Evolutionary conservation across 306 rosid genomes (phyloP).

Genomic region (Lagenaria siceraria): DNA sequence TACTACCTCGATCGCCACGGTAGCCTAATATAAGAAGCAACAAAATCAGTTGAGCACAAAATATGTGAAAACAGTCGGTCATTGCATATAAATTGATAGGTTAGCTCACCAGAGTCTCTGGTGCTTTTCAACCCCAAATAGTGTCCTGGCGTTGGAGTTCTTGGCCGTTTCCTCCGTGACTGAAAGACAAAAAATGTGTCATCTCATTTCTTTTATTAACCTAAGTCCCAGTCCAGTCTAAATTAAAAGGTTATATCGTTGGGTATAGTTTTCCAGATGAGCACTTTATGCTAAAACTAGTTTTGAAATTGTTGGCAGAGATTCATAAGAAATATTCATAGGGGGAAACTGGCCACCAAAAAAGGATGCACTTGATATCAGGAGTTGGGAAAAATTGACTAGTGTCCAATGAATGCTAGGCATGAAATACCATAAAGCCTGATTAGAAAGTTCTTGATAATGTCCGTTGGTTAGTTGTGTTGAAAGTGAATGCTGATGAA

Average conservation of each 20-base stretch:
- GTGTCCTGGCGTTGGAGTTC: conserved; percentile 98
- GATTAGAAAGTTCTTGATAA: conserved; percentile 93
- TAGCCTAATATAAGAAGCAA: conserved; percentile 24
- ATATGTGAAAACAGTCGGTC: neutral
- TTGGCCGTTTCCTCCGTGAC: conserved; percentile 93
- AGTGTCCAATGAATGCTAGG: conserved; percentile 50
- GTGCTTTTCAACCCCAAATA: conserved; percentile 88
- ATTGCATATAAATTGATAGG: neutral
- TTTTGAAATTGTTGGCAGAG: neutral
- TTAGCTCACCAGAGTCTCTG: conserved; percentile 58
- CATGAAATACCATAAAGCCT: conserved; percentile 80
- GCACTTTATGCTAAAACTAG: neutral
- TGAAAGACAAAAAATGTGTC: conserved; percentile 33
- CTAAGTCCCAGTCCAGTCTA: neutral
- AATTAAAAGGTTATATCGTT: neutral
- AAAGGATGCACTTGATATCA: conserved; percentile 17
- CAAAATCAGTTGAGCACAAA: neutral
- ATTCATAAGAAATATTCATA: neutral
- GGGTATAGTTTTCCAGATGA: neutral
- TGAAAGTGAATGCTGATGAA: conserved; percentile 91
- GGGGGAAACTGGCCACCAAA: conserved; percentile 10
- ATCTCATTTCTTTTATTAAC: conserved; percentile 13
- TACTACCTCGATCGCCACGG: conserved; percentile 43
- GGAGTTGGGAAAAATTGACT: conserved; percentile 26
- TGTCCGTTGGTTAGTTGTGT: conserved; percentile 95